These are phyloP conservation scores for Aspergillus neoniger DNA, from an alignment of 2,329 filamentous ascomycete species.

Conservation along the genomic window DNA sequence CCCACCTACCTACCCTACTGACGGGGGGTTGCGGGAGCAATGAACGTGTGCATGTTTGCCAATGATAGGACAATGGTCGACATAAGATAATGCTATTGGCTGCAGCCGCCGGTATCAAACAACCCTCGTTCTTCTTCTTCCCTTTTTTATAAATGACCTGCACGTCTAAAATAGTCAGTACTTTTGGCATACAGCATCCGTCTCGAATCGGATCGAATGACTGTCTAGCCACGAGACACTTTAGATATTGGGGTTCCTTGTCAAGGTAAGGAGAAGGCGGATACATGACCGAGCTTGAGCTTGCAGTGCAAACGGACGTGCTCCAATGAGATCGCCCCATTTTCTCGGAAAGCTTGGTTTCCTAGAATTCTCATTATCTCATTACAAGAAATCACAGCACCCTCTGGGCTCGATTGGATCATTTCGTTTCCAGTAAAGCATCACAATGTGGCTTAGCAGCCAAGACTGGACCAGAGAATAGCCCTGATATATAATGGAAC, in stretches of 20 bases:
- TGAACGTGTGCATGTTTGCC: slow-evolving; percentile 34
- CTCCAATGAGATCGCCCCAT: slow-evolving; percentile 16
- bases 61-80: slow-evolving; percentile 13
- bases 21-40: background rate
- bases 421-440: slow-evolving; percentile 11
- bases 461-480: slow-evolving; percentile 12
- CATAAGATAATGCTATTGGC: slow-evolving; percentile 27
- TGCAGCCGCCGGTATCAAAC: slow-evolving; percentile 27
- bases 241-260: slow-evolving; percentile 9
- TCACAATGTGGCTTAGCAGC: slow-evolving; percentile 13
- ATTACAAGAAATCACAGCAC: slow-evolving; percentile 5
- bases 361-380: slow-evolving; percentile 8
- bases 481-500: slow-evolving; percentile 14
- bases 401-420: slow-evolving; percentile 11
- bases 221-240: background rate
- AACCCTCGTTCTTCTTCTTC: slow-evolving; percentile 11
- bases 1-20: slow-evolving; percentile 21
- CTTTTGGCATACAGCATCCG: slow-evolving; percentile 18
- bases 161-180: slow-evolving; percentile 25
- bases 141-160: slow-evolving; percentile 14
- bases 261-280: slow-evolving; percentile 5
- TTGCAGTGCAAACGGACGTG: slow-evolving; percentile 20
- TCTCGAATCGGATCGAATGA: slow-evolving; percentile 9
- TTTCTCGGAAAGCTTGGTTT: slow-evolving; percentile 20
- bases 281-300: background rate